Percentiles rank a stretch among this genome's conserved stretches.
Conservation (phyloP, 1,284 basidiomycete genomes). For the Trametes polyzona region DNA sequence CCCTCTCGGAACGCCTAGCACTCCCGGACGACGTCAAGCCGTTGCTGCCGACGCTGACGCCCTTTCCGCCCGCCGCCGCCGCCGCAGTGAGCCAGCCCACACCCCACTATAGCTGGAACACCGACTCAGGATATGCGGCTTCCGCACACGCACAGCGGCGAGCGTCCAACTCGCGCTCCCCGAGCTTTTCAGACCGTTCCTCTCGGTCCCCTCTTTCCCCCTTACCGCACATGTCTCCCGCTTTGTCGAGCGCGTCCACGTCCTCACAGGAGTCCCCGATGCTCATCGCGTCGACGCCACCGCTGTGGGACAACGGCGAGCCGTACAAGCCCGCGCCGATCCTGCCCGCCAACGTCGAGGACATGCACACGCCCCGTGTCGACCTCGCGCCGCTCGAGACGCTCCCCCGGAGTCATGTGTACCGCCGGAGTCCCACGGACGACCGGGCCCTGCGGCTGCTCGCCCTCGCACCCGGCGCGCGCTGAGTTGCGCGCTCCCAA, state of each 20-base stretch:
- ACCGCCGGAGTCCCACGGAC: constrained; percentile 64
- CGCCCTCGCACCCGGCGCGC: constrained; percentile 28
- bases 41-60: constrained; percentile 1
- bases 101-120: constrained; percentile 21
- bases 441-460: constrained; percentile 62
- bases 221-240: constrained; percentile 25
- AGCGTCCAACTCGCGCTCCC: constrained; percentile 22
- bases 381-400: constrained; percentile 58
- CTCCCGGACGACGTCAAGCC: constrained; percentile 18
- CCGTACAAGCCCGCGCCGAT: constrained; percentile 30
- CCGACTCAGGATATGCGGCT: constrained; percentile 18
- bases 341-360: constrained; percentile 11
- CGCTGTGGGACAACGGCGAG: constrained; percentile 26
- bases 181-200: constrained; percentile 27
- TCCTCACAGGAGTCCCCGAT: constrained; percentile 24
- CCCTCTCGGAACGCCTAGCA: constrained; percentile 8
- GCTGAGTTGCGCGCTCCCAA: constrained; percentile 17
- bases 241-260: constrained; percentile 23
- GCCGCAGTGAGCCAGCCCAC: constrained; percentile 18
- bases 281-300: constrained; percentile 21
- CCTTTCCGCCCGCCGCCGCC: constrained; percentile 9
- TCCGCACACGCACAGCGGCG: constrained; percentile 16
- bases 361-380: constrained; percentile 23
- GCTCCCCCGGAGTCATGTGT: constrained; percentile 56
- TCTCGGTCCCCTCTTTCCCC: constrained; percentile 19